Conservation (phyloP, 2,329 filamentous ascomycete genomes). For the Fusarium aywerte region DNA sequence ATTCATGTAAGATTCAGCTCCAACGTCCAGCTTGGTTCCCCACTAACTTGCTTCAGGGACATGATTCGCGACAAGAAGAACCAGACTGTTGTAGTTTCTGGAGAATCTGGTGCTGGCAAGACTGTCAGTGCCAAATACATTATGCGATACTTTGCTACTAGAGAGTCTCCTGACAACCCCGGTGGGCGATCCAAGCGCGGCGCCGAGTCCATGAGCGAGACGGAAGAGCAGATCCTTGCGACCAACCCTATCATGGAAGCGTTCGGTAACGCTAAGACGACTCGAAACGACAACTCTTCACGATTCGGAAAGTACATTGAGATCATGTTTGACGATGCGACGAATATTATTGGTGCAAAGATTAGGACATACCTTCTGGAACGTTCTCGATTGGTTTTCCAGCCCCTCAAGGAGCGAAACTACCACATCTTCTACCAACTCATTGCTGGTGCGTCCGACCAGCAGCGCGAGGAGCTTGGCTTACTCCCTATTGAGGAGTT, state of each 20-base stretch:
- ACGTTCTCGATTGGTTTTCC: slow-evolving; percentile 94
- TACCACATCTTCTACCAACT: slow-evolving; percentile 99
- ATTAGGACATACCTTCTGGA: slow-evolving; percentile 96
- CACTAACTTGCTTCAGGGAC: slow-evolving; percentile 71
- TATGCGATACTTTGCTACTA: slow-evolving; percentile 98
- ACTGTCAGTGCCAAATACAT: slow-evolving; percentile 99
- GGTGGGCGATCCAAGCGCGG: slow-evolving; percentile 80
- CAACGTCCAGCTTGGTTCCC: neutral
- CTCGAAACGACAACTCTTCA: slow-evolving; percentile 98
- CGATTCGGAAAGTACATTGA: slow-evolving; percentile 99
- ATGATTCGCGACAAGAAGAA: slow-evolving; percentile 97
- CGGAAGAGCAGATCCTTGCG: slow-evolving; percentile 96
- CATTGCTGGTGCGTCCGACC: slow-evolving; percentile 88
- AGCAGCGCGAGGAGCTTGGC: slow-evolving; percentile 81
- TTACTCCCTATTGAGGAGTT: slow-evolving; percentile 89
- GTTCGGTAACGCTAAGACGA: slow-evolving; percentile 99
- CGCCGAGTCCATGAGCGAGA: slow-evolving; percentile 89
- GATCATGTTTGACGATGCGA: slow-evolving; percentile 97
- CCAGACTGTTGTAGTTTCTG: slow-evolving; percentile 98
- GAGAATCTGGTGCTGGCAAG: slow-evolving; percentile 98
- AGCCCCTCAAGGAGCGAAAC: slow-evolving; percentile 96
- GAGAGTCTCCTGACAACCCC: slow-evolving; percentile 91
- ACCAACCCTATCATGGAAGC: slow-evolving; percentile 99
- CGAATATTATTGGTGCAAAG: slow-evolving; percentile 96
- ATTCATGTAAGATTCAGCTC: slow-evolving; percentile 74